A percentile compares a stretch with the other conserved stretches of the same genome.
Conservation (phyloP, 306 rosid species). For the Sicyos edulis region DNA sequence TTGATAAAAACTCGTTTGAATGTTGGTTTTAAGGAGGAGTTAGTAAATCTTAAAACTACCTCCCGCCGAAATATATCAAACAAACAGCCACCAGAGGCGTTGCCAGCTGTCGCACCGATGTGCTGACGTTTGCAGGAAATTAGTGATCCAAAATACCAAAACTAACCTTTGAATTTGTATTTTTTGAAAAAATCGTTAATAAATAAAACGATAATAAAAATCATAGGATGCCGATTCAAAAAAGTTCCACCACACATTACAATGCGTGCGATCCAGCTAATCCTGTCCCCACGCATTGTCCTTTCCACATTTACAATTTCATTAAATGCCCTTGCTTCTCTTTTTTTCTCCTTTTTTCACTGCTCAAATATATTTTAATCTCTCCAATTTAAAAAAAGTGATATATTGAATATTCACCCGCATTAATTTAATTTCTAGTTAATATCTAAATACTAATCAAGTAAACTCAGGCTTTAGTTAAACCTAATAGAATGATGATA, state of each 20-base stretch:
- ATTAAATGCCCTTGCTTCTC: not conserved
- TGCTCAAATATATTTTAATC: not conserved
- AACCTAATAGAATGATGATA: too few species aligned
- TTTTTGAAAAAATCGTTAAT: not conserved
- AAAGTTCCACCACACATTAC: conserved; percentile 14
- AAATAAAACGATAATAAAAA: not conserved
- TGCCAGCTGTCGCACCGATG: not conserved
- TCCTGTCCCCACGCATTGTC: conserved; percentile 21
- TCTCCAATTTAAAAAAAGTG: not conserved
- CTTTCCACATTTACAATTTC: not conserved
- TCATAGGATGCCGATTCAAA: conserved; percentile 14
- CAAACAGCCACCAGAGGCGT: not conserved
- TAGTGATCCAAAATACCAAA: not conserved
- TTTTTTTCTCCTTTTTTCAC: not conserved
- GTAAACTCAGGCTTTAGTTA: too few species aligned
- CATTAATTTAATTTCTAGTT: too few species aligned
- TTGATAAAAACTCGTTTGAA: too few species aligned
- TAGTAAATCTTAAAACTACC: too few species aligned
- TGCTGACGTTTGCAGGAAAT: conserved; percentile 9
- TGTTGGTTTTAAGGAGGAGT: too few species aligned
- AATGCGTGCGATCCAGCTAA: conserved; percentile 39
- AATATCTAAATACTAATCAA: too few species aligned
- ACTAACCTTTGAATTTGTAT: not conserved
- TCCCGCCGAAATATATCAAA: too few species aligned
- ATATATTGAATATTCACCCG: too few species aligned